Conservation (phyloP, 441 rosid species). For the Pelargonium fulgidum region DNA sequence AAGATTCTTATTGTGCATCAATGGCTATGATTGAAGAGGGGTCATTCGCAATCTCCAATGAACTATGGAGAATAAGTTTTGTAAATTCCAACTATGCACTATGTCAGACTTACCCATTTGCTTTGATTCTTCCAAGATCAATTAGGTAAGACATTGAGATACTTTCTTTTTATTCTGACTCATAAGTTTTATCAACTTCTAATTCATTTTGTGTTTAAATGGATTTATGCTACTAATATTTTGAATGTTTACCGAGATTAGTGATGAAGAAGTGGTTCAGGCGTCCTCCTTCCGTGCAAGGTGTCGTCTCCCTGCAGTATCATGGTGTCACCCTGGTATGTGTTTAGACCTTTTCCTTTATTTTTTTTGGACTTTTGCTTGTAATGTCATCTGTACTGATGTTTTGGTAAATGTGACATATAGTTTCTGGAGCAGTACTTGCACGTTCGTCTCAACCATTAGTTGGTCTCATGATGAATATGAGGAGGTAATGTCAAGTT, state of each 20-base stretch:
- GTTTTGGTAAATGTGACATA: constrained; percentile 13
- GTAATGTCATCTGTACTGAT: constrained; percentile 4
- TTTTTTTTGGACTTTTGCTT: background rate
- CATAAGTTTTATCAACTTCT: constrained; percentile 6
- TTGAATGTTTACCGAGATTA: constrained; percentile 32
- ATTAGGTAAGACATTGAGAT: constrained; percentile 51
- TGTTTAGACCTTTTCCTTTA: constrained; percentile 2
- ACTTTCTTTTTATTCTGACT: constrained; percentile 12
- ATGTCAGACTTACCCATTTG: constrained; percentile 87
- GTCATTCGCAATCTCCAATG: constrained; percentile 65
- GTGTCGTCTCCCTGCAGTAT: constrained; percentile 79
- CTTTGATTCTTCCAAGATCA: constrained; percentile 77
- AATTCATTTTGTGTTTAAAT: constrained; percentile 6
- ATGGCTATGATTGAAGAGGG: constrained; percentile 60
- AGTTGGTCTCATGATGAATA: constrained; percentile 96
- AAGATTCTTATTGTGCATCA: constrained; percentile 48
- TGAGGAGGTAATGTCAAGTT: constrained; percentile 67
- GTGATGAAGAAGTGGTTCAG: constrained; percentile 84
- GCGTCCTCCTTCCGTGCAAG: constrained; percentile 89
- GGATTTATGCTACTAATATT: constrained; percentile 21
- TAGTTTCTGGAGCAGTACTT: constrained; percentile 90
- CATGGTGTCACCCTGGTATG: constrained; percentile 96
- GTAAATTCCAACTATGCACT: constrained; percentile 58
- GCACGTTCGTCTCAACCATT: constrained; percentile 98
- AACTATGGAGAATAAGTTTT: constrained; percentile 78